Percentiles rank a stretch among this genome's conserved stretches.
Conservation (phyloP, 176 grass and related monocot genomes). For the Tillandsia leiboldiana region DNA sequence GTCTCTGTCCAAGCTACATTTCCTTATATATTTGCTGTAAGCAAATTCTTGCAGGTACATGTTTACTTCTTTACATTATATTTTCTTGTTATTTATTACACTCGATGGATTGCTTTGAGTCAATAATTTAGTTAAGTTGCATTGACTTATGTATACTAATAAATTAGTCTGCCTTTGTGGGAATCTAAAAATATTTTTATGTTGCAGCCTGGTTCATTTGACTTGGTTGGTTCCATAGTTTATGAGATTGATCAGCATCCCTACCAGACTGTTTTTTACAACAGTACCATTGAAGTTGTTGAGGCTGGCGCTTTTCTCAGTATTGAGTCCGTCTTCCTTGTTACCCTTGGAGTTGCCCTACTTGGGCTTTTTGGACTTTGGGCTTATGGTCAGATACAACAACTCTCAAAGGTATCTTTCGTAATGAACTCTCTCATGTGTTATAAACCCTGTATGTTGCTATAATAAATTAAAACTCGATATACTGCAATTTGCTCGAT, state of each 20-base stretch:
- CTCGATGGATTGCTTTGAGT: background rate
- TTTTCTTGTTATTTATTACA: background rate
- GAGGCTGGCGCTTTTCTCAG: constrained; percentile 77
- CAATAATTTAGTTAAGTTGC: background rate
- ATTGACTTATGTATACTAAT: background rate
- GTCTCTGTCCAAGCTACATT: constrained; percentile 80
- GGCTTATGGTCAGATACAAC: constrained; percentile 87
- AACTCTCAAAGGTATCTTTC: constrained; percentile 70
- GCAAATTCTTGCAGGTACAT: constrained; percentile 95
- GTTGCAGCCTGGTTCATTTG: constrained; percentile 85
- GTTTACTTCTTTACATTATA: background rate
- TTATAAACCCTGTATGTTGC: background rate
- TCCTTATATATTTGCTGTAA: constrained; percentile 79
- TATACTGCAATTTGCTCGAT: background rate
- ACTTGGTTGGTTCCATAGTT: constrained; percentile 78
- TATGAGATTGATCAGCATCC: constrained; percentile 91
- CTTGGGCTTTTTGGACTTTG: constrained; percentile 68
- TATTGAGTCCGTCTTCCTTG: constrained; percentile 94
- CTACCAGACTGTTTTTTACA: constrained; percentile 87
- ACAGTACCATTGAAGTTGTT: constrained; percentile 82
- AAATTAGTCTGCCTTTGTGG: background rate
- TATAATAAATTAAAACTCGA: background rate
- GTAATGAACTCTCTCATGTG: constrained; percentile 1
- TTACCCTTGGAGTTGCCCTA: constrained; percentile 74
- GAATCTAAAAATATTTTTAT: constrained; percentile 17